Evolutionary conservation across 768 basidiomycete genomes (phyloP).

Genomic region (Pleurotus ostreatus): DNA sequence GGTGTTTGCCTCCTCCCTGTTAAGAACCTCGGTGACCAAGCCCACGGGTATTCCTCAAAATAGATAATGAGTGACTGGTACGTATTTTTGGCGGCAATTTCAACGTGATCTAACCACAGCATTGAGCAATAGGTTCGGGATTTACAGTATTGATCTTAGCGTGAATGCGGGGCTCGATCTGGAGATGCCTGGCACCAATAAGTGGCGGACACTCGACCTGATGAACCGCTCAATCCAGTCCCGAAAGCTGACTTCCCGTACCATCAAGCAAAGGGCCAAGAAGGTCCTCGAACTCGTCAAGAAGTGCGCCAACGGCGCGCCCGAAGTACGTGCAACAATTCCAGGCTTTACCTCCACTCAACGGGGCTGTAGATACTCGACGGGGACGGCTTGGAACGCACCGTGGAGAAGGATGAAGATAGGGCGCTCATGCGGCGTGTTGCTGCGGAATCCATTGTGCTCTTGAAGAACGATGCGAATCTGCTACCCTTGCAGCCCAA

Average conservation of each 20-base stretch:
- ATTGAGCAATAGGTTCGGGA: conserved; percentile 77
- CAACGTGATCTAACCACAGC: no score
- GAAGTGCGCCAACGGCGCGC: conserved; percentile 61
- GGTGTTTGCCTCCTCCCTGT: conserved; percentile 9
- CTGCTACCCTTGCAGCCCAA: conserved; percentile 49
- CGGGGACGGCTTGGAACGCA: conserved; percentile 65
- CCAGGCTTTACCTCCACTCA: background rate
- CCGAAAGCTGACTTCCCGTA: conserved; percentile 61
- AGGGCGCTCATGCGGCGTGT: conserved; percentile 59
- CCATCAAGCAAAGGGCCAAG: conserved; percentile 61
- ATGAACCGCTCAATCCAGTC: conserved; percentile 57
- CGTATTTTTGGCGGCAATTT: no score
- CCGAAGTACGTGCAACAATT: conserved; percentile 41
- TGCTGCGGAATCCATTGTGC: conserved; percentile 69
- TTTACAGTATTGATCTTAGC: conserved; percentile 58
- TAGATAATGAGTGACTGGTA: conserved; percentile 83
- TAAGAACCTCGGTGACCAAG: background rate
- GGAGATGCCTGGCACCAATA: conserved; percentile 75
- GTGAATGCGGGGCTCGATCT: conserved; percentile 79
- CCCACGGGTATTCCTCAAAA: no score
- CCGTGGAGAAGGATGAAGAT: conserved; percentile 57
- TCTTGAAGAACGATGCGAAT: conserved; percentile 63
- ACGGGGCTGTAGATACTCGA: conserved; percentile 48
- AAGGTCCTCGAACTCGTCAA: conserved; percentile 68
- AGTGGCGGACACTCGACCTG: conserved; percentile 70